These are phyloP conservation scores for Apiotrichum laibachii DNA, from an alignment of 1,284 basidiomycete genomes.

Conservation along the genomic window DNA sequence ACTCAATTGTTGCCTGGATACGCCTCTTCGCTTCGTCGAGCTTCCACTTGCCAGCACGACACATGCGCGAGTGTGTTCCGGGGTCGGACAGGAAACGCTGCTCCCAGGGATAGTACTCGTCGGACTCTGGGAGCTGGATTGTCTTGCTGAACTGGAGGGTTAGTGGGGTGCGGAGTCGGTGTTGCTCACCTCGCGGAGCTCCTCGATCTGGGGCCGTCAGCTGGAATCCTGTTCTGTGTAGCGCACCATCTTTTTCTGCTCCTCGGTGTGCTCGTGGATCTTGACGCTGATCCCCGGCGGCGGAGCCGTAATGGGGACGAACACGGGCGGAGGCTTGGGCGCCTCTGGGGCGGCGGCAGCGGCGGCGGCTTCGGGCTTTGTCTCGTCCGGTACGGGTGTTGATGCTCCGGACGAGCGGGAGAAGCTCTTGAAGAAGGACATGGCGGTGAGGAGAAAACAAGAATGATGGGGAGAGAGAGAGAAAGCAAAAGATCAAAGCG, in stretches of 20 bases:
- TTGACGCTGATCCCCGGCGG: slow-evolving; percentile 22
- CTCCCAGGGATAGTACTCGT: slow-evolving; percentile 73
- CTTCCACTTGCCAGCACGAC: slow-evolving; percentile 76
- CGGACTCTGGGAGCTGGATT: slow-evolving; percentile 61
- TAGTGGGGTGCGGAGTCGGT: neutral
- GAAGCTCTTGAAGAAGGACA: neutral
- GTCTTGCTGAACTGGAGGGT: slow-evolving; percentile 61
- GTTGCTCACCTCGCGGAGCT: slow-evolving; percentile 60
- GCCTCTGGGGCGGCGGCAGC: no score
- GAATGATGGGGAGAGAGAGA: no score
- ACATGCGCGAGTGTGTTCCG: slow-evolving; percentile 71
- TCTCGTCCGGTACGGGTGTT: neutral
- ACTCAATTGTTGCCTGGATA: slow-evolving; percentile 71
- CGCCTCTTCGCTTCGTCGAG: slow-evolving; percentile 70
- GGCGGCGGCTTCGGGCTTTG: neutral
- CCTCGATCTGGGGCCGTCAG: slow-evolving; percentile 55
- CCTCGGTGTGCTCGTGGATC: slow-evolving; percentile 63
- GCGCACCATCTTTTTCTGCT: slow-evolving; percentile 51
- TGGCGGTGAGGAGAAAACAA: no score
- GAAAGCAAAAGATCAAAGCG: no score
- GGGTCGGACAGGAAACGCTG: slow-evolving; percentile 67
- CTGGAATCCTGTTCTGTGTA: no score
- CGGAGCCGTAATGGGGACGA: neutral
- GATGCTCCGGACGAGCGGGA: neutral
- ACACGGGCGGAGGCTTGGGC: neutral